phyloP scores from a whole-genome alignment of 192 early-diverging fungal species.

The Backusella tarrabulga region DNA sequence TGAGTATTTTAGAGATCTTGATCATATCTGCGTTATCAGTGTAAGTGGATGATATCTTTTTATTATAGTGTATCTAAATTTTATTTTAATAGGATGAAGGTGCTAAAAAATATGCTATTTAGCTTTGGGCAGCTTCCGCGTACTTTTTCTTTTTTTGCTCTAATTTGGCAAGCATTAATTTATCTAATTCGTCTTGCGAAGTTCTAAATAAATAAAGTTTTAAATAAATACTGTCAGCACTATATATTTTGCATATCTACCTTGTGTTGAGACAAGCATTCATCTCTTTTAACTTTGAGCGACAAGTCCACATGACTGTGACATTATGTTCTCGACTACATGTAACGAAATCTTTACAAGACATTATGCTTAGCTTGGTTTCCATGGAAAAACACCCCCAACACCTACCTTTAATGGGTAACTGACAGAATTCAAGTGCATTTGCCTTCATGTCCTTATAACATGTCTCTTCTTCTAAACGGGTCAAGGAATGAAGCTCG shows the following conservation, averaged over 20 bases:
- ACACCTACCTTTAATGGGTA: constrained; percentile 43
- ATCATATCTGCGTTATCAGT: constrained; percentile 91
- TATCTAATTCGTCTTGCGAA: constrained; percentile 50
- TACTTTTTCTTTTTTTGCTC: not conserved
- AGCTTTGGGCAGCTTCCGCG: not conserved
- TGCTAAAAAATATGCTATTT: constrained; percentile 22
- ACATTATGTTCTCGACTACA: constrained; percentile 54
- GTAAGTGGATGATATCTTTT: constrained; percentile 42
- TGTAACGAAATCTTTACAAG: constrained; percentile 45
- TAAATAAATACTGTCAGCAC: not conserved
- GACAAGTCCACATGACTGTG: constrained; percentile 49
- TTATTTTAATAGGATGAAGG: constrained; percentile 31
- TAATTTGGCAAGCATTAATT: constrained; percentile 44
- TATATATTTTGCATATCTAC: constrained; percentile 14
- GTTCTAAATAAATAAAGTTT: constrained; percentile 32
- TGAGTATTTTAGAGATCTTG: constrained; percentile 88
- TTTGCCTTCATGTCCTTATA: constrained; percentile 51
- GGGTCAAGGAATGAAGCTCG: constrained; percentile 49
- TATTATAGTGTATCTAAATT: not conserved
- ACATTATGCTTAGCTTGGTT: not conserved
- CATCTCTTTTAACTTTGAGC: constrained; percentile 47
- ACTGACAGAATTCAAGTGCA: constrained; percentile 49
- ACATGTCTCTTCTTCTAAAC: constrained; percentile 51
- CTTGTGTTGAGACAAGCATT: constrained; percentile 47
- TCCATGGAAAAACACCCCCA: not conserved